A percentile compares a stretch with the other conserved stretches of the same genome.
These are phyloP conservation scores for Penicillium tannophilum DNA, from an alignment of 495 filamentous ascomycete genomes.

Conservation along the genomic window DNA sequence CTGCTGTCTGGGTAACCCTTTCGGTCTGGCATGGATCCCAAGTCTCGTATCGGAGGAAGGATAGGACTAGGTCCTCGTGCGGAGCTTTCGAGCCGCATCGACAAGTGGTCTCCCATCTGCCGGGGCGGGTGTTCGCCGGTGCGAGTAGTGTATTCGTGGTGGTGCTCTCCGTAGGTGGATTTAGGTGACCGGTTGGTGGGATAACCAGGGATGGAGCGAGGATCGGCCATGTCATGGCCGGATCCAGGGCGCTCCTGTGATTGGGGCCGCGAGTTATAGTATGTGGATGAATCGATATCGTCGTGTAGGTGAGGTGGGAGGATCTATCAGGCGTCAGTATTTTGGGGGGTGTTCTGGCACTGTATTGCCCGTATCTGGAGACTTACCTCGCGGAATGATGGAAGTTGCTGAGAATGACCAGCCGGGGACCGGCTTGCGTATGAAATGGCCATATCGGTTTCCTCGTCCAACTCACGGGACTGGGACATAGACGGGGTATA, in stretches of 20 bases:
- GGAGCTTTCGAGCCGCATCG: slow-evolving; percentile 22
- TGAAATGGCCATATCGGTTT: slow-evolving; percentile 49
- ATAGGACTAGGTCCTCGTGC: slow-evolving; percentile 43
- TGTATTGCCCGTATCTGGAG: background rate
- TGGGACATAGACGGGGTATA: slow-evolving; percentile 43
- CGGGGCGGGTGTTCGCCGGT: slow-evolving; percentile 19
- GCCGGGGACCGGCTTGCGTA: slow-evolving; percentile 42
- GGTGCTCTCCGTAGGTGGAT: slow-evolving; percentile 25
- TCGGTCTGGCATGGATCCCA: slow-evolving; percentile 40
- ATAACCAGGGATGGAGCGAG: slow-evolving; percentile 31
- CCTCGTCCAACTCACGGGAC: slow-evolving; percentile 39
- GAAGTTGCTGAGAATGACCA: slow-evolving; percentile 42
- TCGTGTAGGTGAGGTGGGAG: slow-evolving; percentile 51
- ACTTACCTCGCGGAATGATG: slow-evolving; percentile 50
- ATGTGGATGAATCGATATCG: slow-evolving; percentile 50
- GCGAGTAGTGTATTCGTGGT: slow-evolving; percentile 35
- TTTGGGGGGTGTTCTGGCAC: background rate
- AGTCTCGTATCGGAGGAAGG: slow-evolving; percentile 46
- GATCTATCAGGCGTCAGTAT: slow-evolving; percentile 28
- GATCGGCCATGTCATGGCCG: slow-evolving; percentile 37
- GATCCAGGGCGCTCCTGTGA: slow-evolving; percentile 40
- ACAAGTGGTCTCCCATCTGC: slow-evolving; percentile 23
- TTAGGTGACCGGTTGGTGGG: slow-evolving; percentile 25
- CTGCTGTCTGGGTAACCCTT: slow-evolving; percentile 35
- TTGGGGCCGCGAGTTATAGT: slow-evolving; percentile 36